Base-by-base conservation (phyloP, 495 filamentous ascomycete genomes). In the Lindgomyces ingoldianus region DNA sequence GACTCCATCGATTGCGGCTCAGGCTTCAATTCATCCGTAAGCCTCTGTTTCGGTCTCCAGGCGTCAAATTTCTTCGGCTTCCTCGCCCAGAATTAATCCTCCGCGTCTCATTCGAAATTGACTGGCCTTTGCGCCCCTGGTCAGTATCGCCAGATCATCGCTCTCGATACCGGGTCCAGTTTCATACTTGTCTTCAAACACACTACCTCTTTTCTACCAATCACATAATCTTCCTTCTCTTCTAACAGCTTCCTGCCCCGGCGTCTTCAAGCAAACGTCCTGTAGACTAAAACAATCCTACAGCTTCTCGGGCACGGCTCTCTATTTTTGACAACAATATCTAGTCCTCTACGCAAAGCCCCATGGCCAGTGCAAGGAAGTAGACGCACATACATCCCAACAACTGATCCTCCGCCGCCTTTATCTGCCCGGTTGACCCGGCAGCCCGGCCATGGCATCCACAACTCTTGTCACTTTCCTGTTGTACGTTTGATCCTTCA, bases 391-490 rank as follows among this genome's bases (percentile, higher is more conserved):
- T 18, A 18, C 21, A 55, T 48, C 25, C 14, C 47, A 54, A 26
- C n/a, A n/a, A 33, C 48, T 24, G 21, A 60, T 60, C 46, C 39
- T 48, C 11, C 47, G 36, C 57, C 12, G 53, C 16, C 30, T 52
- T 65, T 49, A 27, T 27, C 39, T 30, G 45, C 48, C 46, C 16
- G 46, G 48, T 6, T 25, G 47, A 9, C 57, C 63, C 54, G 51
- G 33, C 46, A 50, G 18, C 42, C 22, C 49, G 44, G 57, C 30
- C 10, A 76, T 77, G 72, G 72, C 63, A 36, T 57, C 71, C 11
- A 75, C 74, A 11, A 72, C 75, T 0, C 73, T 77, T 21, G 57
- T 77, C 16, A 73, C 75, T 12, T 77, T 77, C 54, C 47, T 73
- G 8, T 77, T 75, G 71, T 73, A 73, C 26, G 71, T 65, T 26